These are phyloP conservation scores for Cladophialophora immunda DNA, from an alignment of 2,329 filamentous ascomycete species.

Conservation along the genomic window DNA sequence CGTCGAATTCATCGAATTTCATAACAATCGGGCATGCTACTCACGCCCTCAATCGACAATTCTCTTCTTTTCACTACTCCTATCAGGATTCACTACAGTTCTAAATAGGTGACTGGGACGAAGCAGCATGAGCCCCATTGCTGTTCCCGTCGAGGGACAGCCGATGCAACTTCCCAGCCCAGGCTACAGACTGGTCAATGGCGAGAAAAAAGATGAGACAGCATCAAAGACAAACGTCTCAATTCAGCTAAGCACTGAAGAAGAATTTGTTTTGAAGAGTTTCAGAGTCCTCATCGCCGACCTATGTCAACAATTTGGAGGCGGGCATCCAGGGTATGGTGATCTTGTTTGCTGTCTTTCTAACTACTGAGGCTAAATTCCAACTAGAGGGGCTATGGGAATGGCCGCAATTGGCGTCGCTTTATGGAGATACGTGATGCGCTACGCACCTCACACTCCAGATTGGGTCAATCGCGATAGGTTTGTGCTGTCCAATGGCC, in stretches of 20 bases:
- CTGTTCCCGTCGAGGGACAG: background rate
- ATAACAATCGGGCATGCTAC: background rate
- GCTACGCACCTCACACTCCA: slow-evolving; percentile 64
- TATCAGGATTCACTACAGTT: background rate
- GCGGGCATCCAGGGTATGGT: slow-evolving; percentile 71
- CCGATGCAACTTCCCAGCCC: background rate
- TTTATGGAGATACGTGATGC: slow-evolving; percentile 70
- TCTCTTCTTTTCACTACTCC: background rate
- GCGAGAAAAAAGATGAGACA: background rate
- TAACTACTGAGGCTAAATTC: background rate
- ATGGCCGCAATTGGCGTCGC: slow-evolving; percentile 70
- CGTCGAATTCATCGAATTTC: background rate
- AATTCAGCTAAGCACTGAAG: slow-evolving; percentile 11
- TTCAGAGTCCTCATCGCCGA: slow-evolving; percentile 73
- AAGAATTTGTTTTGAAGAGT: slow-evolving; percentile 65
- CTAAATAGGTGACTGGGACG: background rate
- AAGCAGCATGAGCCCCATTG: background rate
- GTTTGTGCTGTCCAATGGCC: slow-evolving; percentile 70
- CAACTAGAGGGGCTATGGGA: slow-evolving; percentile 62
- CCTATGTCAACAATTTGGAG: slow-evolving; percentile 74
- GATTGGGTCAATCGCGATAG: slow-evolving; percentile 69
- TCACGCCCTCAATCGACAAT: background rate
- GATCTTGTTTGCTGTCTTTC: background rate
- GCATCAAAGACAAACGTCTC: background rate
- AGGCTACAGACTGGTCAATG: background rate